phyloP scores from a whole-genome alignment of 106 monocot genomes.

The Alisma plantagoaquatica region DNA sequence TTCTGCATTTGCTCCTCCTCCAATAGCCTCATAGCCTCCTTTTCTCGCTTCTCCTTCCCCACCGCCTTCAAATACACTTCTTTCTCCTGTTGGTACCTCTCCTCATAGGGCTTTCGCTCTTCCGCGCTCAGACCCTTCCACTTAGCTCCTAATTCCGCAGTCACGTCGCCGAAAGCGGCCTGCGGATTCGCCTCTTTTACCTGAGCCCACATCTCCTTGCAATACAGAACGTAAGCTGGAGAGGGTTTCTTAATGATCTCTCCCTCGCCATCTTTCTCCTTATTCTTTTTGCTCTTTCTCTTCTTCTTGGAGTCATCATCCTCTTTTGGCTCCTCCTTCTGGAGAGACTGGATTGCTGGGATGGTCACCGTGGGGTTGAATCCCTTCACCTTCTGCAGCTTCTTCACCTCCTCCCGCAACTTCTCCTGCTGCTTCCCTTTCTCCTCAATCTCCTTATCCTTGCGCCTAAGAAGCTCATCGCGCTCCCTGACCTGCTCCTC shows the following conservation, averaged over 20 bases:
- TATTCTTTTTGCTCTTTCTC: conserved; percentile 43
- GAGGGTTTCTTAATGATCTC: conserved; percentile 77
- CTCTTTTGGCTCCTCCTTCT: conserved; percentile 16
- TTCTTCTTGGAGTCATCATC: conserved; percentile 43
- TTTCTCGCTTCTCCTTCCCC: conserved; percentile 83
- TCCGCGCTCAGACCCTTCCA: conserved; percentile 75
- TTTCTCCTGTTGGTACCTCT: conserved; percentile 73
- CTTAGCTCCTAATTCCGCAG: conserved; percentile 50
- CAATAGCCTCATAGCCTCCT: conserved; percentile 78
- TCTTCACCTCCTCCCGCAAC: conserved; percentile 80
- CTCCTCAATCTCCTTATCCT: conserved; percentile 60
- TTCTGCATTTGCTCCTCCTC: conserved; percentile 82
- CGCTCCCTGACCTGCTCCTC: conserved; percentile 55
- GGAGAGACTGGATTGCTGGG: background rate
- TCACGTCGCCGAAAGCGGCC: conserved; percentile 58
- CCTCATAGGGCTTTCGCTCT: conserved; percentile 78
- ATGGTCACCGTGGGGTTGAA: conserved; percentile 82
- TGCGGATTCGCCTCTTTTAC: conserved; percentile 64
- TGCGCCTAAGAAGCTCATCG: conserved; percentile 46
- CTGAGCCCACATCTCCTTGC: conserved; percentile 81
- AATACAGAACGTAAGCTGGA: conserved; percentile 60
- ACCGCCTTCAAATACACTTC: conserved; percentile 63
- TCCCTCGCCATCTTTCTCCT: no score
- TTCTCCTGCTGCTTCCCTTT: conserved; percentile 41
- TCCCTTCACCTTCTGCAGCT: conserved; percentile 68